phyloP scores from a whole-genome alignment of 106 monocot genomes.

The Chionographis japonica region DNA sequence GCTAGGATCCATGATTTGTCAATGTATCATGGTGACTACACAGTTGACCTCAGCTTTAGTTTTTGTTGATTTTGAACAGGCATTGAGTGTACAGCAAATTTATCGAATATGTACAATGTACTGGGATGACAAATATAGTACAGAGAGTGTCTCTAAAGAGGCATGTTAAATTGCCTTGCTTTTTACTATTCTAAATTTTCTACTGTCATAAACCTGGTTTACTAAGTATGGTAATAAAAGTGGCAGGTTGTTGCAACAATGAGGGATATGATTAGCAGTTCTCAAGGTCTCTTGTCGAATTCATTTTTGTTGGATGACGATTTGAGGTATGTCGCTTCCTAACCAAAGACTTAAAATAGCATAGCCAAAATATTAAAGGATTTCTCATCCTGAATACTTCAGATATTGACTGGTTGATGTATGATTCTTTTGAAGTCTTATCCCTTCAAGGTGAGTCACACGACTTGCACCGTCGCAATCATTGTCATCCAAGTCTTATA shows the following conservation, averaged over 20 bases:
- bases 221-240: background rate
- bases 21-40: too few species aligned
- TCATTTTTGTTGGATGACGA: constrained; percentile 98
- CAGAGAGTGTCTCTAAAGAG: constrained; percentile 92
- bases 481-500: too few species aligned
- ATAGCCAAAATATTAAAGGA: too few species aligned
- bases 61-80: constrained; percentile 32
- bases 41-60: background rate
- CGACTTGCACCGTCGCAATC: too few species aligned
- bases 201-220: background rate
- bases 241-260: constrained; percentile 83
- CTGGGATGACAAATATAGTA: constrained; percentile 98
- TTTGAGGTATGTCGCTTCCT: constrained; percentile 49
- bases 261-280: constrained; percentile 82
- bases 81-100: constrained; percentile 82
- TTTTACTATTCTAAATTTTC: background rate
- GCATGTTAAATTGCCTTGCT: constrained; percentile 24
- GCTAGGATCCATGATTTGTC: too few species aligned
- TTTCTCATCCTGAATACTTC: too few species aligned
- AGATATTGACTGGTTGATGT: too few species aligned
- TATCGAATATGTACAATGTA: constrained; percentile 99
- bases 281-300: constrained; percentile 74
- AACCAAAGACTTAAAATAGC: background rate
- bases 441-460: too few species aligned
- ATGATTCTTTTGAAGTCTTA: too few species aligned